Evolutionary conservation across 805 yeast species (phyloP), one percentile per base, ranked within the genome.

Genomic region (Hanseniaspora jakobsenii): DNA sequence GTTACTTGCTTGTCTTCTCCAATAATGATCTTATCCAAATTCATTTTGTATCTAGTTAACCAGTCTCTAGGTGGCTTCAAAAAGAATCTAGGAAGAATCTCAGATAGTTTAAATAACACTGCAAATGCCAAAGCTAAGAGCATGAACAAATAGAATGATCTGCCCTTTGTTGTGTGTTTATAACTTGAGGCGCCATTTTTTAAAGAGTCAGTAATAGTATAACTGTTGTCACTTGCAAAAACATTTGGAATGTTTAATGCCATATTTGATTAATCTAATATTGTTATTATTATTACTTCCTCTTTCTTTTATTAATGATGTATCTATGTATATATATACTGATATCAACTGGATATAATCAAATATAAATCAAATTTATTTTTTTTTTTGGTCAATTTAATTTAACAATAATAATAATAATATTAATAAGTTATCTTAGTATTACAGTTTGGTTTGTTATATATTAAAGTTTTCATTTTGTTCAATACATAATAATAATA

Each of bases 11-110:
- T 39, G n/a, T 6, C 17, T 6, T 7, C 14, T 9, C 32, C 37
- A 14, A 21, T 37, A 12, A 34, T 34, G 3, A 41, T 38, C 17
- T 39, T 46, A 28, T 23, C 10, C 8, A 45, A 19, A n/a, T 34
- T 45, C 18, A 17, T 23, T 36, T 32, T 32, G 28, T 38, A 45
- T 29, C 48, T 38, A 22, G 26, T 36, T 17, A 45, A n/a, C 38
- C 43, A 45, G 12, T 45, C 23, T 18, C 23, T 45, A 21, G 48
- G 48, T 5, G 48, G 48, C 13, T 45, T 45, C 13, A 38, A 34
- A 13, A 38, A 32, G 18, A 38, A 27, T 29, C 39, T 34, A 2
- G 38, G 42, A 9, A 38, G 4, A 3, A 45, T 10, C 8, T 45
- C 43, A 10, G 37, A 21, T 16, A 24, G 12, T 32, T 35, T 41